A percentile compares a stretch with the other conserved stretches of the same genome.
Conservation (phyloP, 202 grass and related monocot genomes). For the Panicum hallii region DNA sequence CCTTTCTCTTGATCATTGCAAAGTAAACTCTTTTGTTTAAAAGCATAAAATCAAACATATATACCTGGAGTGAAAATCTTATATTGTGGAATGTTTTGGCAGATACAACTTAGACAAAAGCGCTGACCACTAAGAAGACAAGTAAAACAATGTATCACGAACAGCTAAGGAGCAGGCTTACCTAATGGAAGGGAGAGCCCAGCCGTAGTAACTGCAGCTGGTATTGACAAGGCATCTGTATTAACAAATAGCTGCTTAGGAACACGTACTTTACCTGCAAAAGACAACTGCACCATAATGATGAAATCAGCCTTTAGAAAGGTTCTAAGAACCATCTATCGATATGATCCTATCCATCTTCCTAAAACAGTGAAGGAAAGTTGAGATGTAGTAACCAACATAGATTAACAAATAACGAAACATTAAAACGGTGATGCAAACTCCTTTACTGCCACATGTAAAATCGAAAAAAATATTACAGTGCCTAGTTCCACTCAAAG, state of each 20-base stretch:
- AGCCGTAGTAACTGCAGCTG: conserved; percentile 69
- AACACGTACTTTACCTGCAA: conserved; percentile 82
- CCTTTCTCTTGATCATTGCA: not conserved
- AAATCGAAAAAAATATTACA: conserved; percentile 1
- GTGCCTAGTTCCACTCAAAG: conserved; percentile 21
- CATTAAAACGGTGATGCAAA: not conserved
- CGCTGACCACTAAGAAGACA: not conserved
- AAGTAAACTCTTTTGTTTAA: conserved; percentile 6
- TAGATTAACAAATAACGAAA: not conserved
- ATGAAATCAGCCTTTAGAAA: conserved; percentile 57
- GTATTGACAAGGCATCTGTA: conserved; percentile 77
- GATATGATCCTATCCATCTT: conserved; percentile 12
- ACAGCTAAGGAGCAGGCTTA: conserved; percentile 31
- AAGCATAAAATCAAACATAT: not conserved
- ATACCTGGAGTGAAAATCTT: not conserved
- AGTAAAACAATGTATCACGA: conserved; percentile 25
- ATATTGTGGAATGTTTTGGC: not conserved
- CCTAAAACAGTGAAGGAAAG: conserved; percentile 7
- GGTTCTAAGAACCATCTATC: conserved; percentile 48
- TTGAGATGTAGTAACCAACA: conserved; percentile 15
- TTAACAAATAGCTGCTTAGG: conserved; percentile 83
- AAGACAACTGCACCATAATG: conserved; percentile 50
- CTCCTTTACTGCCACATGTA: not conserved
- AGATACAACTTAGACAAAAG: not conserved
- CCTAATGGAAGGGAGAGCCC: conserved; percentile 80